Conservation (phyloP, 768 basidiomycete species). For the Kondoa malvinella region DNA sequence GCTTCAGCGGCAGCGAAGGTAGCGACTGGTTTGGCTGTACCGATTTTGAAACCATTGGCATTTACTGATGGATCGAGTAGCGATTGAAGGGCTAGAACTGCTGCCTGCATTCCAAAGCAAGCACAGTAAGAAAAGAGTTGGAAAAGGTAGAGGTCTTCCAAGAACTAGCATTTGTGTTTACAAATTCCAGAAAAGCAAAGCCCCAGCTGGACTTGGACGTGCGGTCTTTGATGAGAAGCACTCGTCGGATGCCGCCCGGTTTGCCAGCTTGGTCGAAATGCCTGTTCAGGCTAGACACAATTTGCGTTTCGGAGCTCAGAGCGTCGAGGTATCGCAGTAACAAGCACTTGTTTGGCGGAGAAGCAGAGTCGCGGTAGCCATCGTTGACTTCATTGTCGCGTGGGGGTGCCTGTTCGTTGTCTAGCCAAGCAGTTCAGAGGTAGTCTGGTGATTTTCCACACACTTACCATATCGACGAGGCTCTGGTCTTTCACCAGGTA, state of each 20-base stretch:
- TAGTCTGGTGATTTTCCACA: neutral
- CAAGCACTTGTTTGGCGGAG: slow-evolving; percentile 53
- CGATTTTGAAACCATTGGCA: slow-evolving; percentile 85
- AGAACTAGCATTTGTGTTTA: slow-evolving; percentile 53
- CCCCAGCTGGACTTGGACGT: slow-evolving; percentile 75
- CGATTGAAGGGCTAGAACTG: slow-evolving; percentile 61
- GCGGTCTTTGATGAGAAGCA: slow-evolving; percentile 77
- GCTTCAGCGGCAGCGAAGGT: slow-evolving; percentile 59
- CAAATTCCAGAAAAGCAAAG: slow-evolving; percentile 83
- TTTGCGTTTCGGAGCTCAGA: slow-evolving; percentile 69
- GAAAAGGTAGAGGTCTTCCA: neutral
- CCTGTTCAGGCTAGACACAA: slow-evolving; percentile 61
- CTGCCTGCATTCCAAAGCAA: slow-evolving; percentile 42
- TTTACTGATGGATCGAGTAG: slow-evolving; percentile 72
- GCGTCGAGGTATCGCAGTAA: slow-evolving; percentile 82
- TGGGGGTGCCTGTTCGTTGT: slow-evolving; percentile 27
- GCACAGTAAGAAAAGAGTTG: neutral
- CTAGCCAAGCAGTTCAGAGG: neutral
- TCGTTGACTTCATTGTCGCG: slow-evolving; percentile 46
- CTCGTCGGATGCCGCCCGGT: slow-evolving; percentile 59
- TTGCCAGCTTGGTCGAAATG: slow-evolving; percentile 47
- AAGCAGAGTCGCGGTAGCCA: slow-evolving; percentile 89
- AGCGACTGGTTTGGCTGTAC: slow-evolving; percentile 68
- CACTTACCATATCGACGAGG: slow-evolving; percentile 25
- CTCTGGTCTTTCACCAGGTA: slow-evolving; percentile 38